A percentile compares a stretch with the other conserved stretches of the same genome.
Conservation (phyloP, 805 yeast genomes). For the Lipomyces starkeyi region DNA sequence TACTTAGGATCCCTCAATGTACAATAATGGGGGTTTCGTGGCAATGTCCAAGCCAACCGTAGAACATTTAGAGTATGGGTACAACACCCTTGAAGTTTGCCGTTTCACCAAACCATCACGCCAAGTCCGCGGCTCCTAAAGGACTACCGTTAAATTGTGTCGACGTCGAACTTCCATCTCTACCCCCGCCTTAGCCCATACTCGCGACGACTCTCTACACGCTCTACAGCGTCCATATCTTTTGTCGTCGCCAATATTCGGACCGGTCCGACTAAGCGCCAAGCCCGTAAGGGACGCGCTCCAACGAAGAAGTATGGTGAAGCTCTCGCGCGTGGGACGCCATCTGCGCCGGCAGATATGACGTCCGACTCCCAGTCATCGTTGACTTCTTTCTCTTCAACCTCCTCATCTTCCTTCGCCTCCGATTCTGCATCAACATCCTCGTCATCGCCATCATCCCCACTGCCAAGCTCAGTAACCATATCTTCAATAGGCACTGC, state of each 20-base stretch:
- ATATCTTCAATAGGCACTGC: conserved; percentile 1
- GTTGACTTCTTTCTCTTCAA: conserved; percentile 48
- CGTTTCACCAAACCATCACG: not conserved
- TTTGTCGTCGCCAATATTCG: conserved; percentile 31
- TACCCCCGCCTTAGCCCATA: not conserved
- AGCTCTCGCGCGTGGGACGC: not conserved
- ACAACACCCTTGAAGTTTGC: not conserved
- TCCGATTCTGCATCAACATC: conserved; percentile 18
- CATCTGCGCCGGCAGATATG: conserved; percentile 8
- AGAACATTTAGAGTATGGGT: not conserved
- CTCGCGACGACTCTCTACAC: not conserved
- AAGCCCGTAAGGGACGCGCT: conserved; percentile 41
- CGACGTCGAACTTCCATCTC: not conserved
- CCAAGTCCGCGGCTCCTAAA: not conserved
- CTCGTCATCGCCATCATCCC: conserved; percentile 23
- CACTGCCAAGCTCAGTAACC: conserved; percentile 21
- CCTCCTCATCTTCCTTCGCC: conserved; percentile 24
- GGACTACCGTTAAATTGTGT: not conserved
- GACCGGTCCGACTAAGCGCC: conserved; percentile 39
- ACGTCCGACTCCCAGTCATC: conserved; percentile 39
- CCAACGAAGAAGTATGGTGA: conserved; percentile 38
- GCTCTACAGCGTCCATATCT: conserved; percentile 13
- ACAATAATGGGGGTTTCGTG: not conserved
- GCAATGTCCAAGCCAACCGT: not conserved
- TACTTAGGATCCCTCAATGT: not conserved